Evolutionary conservation across 2,329 filamentous ascomycete genomes (phyloP).

Genomic region (Chalaropsis thielavioides): DNA sequence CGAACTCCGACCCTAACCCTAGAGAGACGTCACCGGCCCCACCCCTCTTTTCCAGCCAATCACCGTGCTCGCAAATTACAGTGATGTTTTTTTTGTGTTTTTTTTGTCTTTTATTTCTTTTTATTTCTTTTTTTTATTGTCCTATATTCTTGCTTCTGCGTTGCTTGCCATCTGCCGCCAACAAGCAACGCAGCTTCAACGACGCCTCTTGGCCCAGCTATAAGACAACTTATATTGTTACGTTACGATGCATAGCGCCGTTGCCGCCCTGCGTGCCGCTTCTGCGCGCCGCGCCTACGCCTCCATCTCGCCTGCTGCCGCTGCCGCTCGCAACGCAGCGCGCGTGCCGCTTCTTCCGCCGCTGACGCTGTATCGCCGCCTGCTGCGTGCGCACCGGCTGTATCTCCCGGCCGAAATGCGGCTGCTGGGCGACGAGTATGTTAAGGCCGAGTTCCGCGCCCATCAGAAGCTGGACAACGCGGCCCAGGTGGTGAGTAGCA

Average conservation of each 20-base stretch:
- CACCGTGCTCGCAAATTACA: background rate
- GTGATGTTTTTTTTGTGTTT: background rate
- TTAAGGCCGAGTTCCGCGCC: constrained; percentile 82
- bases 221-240: too few relatives aligned
- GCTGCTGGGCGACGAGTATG: constrained; percentile 76
- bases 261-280: constrained; percentile 2
- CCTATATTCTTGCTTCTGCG: background rate
- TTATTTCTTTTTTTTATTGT: background rate
- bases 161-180: background rate
- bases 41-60: background rate
- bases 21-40: background rate
- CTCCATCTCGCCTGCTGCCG: background rate
- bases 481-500: constrained; percentile 59
- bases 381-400: constrained; percentile 75
- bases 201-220: background rate
- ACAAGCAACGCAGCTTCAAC: too few relatives aligned
- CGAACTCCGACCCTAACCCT: background rate
- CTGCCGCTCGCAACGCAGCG: constrained; percentile 25
- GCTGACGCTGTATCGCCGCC: constrained; percentile 73
- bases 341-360: constrained; percentile 65
- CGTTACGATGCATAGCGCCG: background rate
- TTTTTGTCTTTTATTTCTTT: too few relatives aligned
- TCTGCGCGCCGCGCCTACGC: background rate
- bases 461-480: constrained; percentile 80
- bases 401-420: constrained; percentile 61